Evolutionary conservation across 306 rosid species (phyloP), one percentile per base, ranked within the genome.

Genomic region (Dryas drummondii): DNA sequence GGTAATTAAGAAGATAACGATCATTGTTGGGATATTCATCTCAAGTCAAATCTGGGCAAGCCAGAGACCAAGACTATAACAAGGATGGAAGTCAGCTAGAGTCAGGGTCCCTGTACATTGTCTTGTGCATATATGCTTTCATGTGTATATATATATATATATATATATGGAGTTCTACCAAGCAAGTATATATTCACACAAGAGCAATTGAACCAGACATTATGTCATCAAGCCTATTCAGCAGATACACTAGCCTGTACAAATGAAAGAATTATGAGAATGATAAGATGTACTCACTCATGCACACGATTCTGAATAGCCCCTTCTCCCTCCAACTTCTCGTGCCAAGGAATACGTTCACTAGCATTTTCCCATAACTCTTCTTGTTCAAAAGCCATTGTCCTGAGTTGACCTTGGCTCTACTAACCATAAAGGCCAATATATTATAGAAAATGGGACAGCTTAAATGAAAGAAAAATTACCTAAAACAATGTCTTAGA

Each of bases 281-380:
- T 12, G 66, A 55, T 63, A 47, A 40, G 57, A 40, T 70, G 37
- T 37, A 80, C 99, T 84, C 84, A 94, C 99, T 94, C 99, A 26
- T 92, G 99, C 61, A 94, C 86, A 61, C 96, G 97, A 72, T 89
- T 90, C 84, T 94, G 99, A 66, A 90, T 83, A 73, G 84, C 91
- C 81, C 90, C 99, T 84, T 94, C 99, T 63, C 90, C 97, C 84
- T 92, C 97, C 78, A 94, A 70, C 49, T 80, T 87, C 77, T 88
- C 99, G 69, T 92, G 97, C 99, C 99, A 94, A 76, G 93, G 86
- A 59, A 94, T 90, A 56, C 97, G 97, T 73, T 90, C 97, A 47
- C 78, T 92, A 3, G 99, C 97, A 87, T 82, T 86, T 81, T 71
- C 89, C 92, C 97, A 88, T 83, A 94, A 76, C 75, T 87, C 99